Base-by-base conservation (phyloP, 164 flowering plant genomes). In the Malania oleifera region DNA sequence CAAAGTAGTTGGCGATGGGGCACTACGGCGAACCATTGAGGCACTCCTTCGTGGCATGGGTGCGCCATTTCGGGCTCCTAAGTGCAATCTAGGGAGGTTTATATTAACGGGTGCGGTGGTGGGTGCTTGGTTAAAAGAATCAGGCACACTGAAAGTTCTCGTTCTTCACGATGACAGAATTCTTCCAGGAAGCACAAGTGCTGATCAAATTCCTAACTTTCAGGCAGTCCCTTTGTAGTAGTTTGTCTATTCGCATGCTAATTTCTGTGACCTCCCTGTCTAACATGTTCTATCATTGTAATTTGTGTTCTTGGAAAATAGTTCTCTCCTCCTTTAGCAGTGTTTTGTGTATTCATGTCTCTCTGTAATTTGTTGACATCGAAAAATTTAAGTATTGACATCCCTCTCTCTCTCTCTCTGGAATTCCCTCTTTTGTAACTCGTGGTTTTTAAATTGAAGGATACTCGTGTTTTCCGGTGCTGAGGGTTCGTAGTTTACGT, bases 1-100 rank as follows among this genome's bases (percentile, higher is more conserved):
- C 76, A 93, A 93, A 67, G 89, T 93, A 18, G 83, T 81, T 11
- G 99, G 99, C 19, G 96, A 88, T 57, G 82, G 97, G 25, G 68
- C 97, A 5, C 78, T 93, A 35, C 77, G 86, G 54, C 83, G 82
- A 46, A 82, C 86, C 15, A 52, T 93, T 24, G 95, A 85, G 69
- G 87, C 85, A 9, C 96, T 90, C 15, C 85, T 93, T 1, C 44
- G 39, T 11, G 75, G 86, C 66, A 85, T 93, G 46, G 95, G 93
- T 29, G 95, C 99, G 12, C 99, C 99, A 3, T 93, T 93, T 62
- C 75, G 69, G 49, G 71, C 83, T n/a, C 91, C 92, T 1, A 77
- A 86, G 66, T 74, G 85, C 74, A 93, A 93, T 62, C 34, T 93
- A 1, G 99, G 99, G 28, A 78, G 99, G 67, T 93, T 86, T 60